Evolutionary conservation across 2,329 filamentous ascomycete species (phyloP), one percentile per base, ranked within the genome.

Genomic region (Dendrostoma leiphaemia): DNA sequence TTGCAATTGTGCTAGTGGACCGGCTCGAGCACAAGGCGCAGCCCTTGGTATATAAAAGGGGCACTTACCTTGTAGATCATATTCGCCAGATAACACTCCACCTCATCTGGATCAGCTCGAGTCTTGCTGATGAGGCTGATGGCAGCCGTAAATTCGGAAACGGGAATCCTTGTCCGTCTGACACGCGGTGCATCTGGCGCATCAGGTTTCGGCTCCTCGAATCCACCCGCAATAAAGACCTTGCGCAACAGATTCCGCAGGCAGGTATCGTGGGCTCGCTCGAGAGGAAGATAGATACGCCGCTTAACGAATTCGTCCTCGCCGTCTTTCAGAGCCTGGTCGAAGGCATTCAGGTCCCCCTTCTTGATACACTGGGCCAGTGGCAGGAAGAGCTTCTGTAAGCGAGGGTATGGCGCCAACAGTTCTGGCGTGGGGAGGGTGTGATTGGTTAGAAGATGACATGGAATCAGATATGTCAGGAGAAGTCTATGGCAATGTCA

Each of bases 291-390:
- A 70, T 97, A 99, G 62, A 99, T 96, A 41, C 93, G 88, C 28
- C 89, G 84, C 69, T 89, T 93, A 60, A 97, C 91, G 62, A 97
- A 96, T 62, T 94, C 90, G n/a, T 91, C 85, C 71, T 97, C 92
- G 24, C 89, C 88, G 7, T 86, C 83, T 47, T 86, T 81, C 26
- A 99, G 80, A 2, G 92, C 91, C 17, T 83, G 74, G 63, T 97
- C 92, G 64, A 97, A 97, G 10, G 85, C 88, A 48, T 85, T 81
- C 9, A 99, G 82, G 62, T 97, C 87, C 28, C 91, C 93, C 54
- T 78, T 82, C 62, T 88, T 89, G 68, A 99, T 96, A 67, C 89
- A 91, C 35, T 77, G 74, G 31, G 86, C 85, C 1, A 99, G 77
- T 0, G 91, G 90, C 1, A 85, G 77, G 69, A 97, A 97, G 6